These are phyloP conservation scores for Bruguiera gymnorhiza DNA, from an alignment of 345 rosid genomes.

Conservation along the genomic window DNA sequence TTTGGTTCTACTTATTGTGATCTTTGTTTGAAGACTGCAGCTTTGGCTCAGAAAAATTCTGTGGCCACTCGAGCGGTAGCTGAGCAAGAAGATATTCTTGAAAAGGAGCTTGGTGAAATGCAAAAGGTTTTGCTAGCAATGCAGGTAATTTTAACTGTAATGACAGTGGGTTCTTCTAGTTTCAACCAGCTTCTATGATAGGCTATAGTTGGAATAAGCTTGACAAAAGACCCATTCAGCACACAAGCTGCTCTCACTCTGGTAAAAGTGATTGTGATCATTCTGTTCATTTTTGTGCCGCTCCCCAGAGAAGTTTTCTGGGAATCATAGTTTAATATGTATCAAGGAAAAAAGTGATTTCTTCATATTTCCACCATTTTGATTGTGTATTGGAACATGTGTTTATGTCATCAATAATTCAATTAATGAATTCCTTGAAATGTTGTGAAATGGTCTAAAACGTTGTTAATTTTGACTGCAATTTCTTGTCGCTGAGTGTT, in stretches of 20 bases:
- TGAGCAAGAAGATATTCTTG: conserved; percentile 72
- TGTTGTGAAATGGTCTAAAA: neutral
- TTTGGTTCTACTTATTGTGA: conserved; percentile 6
- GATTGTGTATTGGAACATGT: neutral
- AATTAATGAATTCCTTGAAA: neutral
- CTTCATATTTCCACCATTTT: neutral
- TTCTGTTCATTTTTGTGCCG: no score
- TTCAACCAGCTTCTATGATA: neutral
- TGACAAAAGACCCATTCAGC: no score
- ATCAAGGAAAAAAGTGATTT: no score
- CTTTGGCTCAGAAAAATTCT: conserved; percentile 91
- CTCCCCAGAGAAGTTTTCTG: no score
- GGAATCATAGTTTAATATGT: no score
- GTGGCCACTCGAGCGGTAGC: conserved; percentile 86
- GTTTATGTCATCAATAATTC: neutral
- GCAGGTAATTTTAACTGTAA: conserved; percentile 55
- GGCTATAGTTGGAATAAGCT: no score
- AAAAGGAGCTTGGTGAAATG: conserved; percentile 88
- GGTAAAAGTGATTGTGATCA: no score
- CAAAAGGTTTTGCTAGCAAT: conserved; percentile 91
- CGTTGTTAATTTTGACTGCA: conserved; percentile 8
- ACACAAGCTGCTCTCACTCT: no score
- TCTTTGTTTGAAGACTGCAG: conserved; percentile 59
- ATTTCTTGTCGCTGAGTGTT: conserved; percentile 17
- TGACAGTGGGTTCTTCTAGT: conserved; percentile 5